Base-by-base conservation (phyloP, 257 asterid genomes). In the Verbascum thapsus region DNA sequence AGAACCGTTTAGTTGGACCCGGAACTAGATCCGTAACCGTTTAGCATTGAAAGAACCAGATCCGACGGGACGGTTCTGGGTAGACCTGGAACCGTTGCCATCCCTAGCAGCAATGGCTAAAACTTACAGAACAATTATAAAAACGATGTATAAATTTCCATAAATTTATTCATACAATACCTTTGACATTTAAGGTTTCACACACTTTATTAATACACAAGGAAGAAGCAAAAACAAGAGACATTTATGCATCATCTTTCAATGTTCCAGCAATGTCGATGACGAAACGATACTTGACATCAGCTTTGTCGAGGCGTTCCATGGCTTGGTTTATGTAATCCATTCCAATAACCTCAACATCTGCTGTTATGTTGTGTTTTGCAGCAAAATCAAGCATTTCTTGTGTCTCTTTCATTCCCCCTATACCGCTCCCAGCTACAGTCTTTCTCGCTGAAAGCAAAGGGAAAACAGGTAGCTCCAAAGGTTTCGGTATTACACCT, bases 201-300 rank as follows among this genome's bases (percentile, higher is more conserved):
- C n/a, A n/a, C n/a, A n/a, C n/a, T n/a, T n/a, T n/a, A n/a, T n/a
- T n/a, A n/a, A n/a, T n/a, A n/a, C n/a, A n/a, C n/a, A n/a, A n/a
- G n/a, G n/a, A n/a, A n/a, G n/a, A n/a, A n/a, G n/a, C n/a, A n/a
- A n/a, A n/a, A n/a, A n/a, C n/a, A n/a, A n/a, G n/a, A n/a, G n/a
- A n/a, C 17, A n/a, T 16, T 7, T 32, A 16, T 11, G 41, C n/a
- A n/a, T n/a, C 69, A 18, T 37, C 49, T 22, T 63, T 68, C 64
- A 74, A 22, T 1, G 74, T 40, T 12, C 63, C 64, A 37, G 69
- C 75, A 39, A 74, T 6, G 37, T 74, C 79, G 40, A 73, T 73
- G 63, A 73, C 78, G 19, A 73, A 73, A 7, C 74, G 67, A 37
- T 68, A 73, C 71, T 69, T 73, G 18, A 74, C 75, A 57, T 74